Evolutionary conservation across 345 rosid genomes (phyloP).

Genomic region (Heritiera littoralis): DNA sequence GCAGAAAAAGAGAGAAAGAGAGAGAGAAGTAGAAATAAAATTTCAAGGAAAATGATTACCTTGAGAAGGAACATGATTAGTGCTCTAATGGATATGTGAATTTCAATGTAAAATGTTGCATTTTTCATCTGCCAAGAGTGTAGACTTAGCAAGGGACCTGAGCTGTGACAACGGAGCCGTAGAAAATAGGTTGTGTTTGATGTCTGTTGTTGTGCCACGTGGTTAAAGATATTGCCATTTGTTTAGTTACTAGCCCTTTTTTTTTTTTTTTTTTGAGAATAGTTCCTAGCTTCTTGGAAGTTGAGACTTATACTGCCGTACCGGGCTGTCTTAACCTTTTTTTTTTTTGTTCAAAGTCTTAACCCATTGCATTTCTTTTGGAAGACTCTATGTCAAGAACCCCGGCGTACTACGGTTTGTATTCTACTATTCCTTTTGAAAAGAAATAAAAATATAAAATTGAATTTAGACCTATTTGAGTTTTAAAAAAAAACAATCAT

Average conservation of each 20-base stretch:
- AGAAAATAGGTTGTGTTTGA: background rate
- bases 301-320: too few species aligned
- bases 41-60: slow-evolving; percentile 28
- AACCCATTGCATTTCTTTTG: too few species aligned
- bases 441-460: too few species aligned
- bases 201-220: background rate
- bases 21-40: background rate
- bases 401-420: too few species aligned
- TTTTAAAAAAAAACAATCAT: too few species aligned
- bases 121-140: background rate
- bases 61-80: slow-evolving; percentile 69
- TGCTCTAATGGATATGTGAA: slow-evolving; percentile 21
- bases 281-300: background rate
- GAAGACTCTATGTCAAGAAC: too few species aligned
- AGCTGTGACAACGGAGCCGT: background rate
- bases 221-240: background rate
- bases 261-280: too few species aligned
- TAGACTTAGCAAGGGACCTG: background rate
- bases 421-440: too few species aligned
- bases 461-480: too few species aligned
- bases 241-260: background rate
- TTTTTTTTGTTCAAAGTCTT: too few species aligned
- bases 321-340: too few species aligned
- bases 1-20: background rate
- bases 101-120: slow-evolving; percentile 12